Conservation (phyloP, 139 green algal species). For the Ettlia oleoabundans region DNA sequence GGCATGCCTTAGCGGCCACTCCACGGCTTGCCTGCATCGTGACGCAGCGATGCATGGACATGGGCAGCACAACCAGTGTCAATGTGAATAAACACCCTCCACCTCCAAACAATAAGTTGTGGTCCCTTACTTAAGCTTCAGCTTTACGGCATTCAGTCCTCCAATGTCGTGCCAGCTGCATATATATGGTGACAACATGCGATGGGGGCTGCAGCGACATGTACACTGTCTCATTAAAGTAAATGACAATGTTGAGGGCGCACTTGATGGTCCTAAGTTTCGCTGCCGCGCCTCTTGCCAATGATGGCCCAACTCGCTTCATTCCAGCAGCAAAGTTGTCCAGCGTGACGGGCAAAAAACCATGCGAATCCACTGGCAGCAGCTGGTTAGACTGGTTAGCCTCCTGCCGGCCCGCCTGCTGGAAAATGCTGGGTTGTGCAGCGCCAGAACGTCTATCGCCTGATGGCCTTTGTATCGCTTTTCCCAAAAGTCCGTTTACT, state of each 20-base stretch:
- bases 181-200: neutral
- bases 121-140: neutral
- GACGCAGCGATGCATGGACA: too few species aligned
- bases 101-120: too few species aligned
- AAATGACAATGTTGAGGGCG: too few species aligned
- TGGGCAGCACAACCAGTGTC: too few species aligned
- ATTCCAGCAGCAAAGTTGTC: neutral
- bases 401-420: too few species aligned
- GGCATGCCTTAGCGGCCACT: neutral
- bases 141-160: neutral
- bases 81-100: neutral
- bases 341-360: neutral
- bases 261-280: neutral
- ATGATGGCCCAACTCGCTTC: neutral
- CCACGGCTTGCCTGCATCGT: neutral
- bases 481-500: too few species aligned
- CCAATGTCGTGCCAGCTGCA: neutral
- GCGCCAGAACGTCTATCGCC: too few species aligned
- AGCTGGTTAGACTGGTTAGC: neutral
- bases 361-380: neutral
- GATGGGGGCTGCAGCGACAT: too few species aligned
- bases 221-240: too few species aligned
- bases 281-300: neutral
- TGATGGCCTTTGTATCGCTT: too few species aligned
- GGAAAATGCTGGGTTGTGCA: too few species aligned